Conservation (phyloP, 2,329 filamentous ascomycete genomes). For the Sclerotinia glacialis region DNA sequence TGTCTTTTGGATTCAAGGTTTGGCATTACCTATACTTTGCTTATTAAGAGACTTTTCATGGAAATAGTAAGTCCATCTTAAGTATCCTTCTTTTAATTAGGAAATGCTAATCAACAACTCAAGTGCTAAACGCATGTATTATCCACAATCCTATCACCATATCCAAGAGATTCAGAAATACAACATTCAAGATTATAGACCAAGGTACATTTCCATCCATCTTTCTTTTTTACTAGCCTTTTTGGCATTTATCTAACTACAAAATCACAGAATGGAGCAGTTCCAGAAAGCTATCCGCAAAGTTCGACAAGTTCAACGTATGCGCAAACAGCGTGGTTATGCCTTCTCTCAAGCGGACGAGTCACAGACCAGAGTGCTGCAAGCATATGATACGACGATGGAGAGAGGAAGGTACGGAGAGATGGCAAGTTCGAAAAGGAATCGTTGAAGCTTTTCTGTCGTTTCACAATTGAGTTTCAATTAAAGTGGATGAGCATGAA, state of each 20-base stretch:
- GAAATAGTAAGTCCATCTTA: slow-evolving; percentile 66
- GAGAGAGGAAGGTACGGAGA: slow-evolving; percentile 91
- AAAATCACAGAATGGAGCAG: slow-evolving; percentile 78
- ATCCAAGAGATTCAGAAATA: slow-evolving; percentile 99
- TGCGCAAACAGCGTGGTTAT: slow-evolving; percentile 98
- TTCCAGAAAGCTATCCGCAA: slow-evolving; percentile 99
- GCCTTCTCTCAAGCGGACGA: slow-evolving; percentile 98
- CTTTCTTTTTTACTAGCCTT: not conserved
- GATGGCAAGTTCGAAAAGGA: slow-evolving; percentile 55
- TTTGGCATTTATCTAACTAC: slow-evolving; percentile 29
- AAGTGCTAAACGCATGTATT: slow-evolving; percentile 87
- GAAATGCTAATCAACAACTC: slow-evolving; percentile 28
- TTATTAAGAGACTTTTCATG: slow-evolving; percentile 86
- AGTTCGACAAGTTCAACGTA: slow-evolving; percentile 94
- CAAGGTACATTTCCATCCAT: slow-evolving; percentile 60
- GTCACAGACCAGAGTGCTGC: slow-evolving; percentile 88
- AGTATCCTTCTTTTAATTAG: not conserved
- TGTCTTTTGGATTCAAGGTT: slow-evolving; percentile 86
- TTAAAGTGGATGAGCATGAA: not conserved
- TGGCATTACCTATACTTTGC: slow-evolving; percentile 77
- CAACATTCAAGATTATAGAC: slow-evolving; percentile 98
- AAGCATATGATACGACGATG: slow-evolving; percentile 96
- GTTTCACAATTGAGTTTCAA: not conserved
- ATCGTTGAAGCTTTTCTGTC: not conserved
- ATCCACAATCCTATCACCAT: slow-evolving; percentile 92